Evolutionary conservation across 2,329 filamentous ascomycete species (phyloP), one percentile per base, ranked within the genome.

Genomic region (Lasiodiplodia sp.): DNA sequence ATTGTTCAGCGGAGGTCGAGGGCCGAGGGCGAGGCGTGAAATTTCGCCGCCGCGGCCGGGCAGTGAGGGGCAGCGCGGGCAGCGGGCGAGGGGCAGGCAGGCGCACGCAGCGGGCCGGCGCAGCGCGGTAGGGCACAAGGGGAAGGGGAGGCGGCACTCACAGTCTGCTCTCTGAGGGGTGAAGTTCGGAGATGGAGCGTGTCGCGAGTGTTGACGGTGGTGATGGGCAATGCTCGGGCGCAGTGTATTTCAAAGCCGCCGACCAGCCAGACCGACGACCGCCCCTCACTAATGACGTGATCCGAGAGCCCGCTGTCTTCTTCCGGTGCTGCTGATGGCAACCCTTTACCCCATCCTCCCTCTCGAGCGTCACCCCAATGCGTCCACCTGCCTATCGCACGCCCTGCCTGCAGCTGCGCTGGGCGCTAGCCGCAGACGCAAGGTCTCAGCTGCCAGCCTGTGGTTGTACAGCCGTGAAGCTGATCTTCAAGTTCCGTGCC

Each of bases 21-120:
- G 37, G 64, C 55, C 40, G 51, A 51, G 44, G 47, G 40, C 31
- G 18, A n/a, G 53, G 37, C 25, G 66, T 67, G 55, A 67, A 67
- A 67, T 67, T 67, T 62, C 55, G 66, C 66, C 55, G 66, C 66
- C 66, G 56, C 66, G 56, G 28, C 23, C 66, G 66, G 66, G 31
- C 64, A 67, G 66, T 47, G 66, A 67, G 66, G 66, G 66, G 66
- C 66, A 67, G 10, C 6, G 44, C 38, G 44, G 16, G 14, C 49
- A 37, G 63, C 28, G 4, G 62, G n/a, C 47, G 31, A 31, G 60
- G 40, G 58, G 25, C 18, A 28, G 21, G 25, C 40, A 31, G 49
- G 28, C 47, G n/a, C 31, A 53, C 62, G 62, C 52, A 25, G 44
- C 47, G 18, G 44, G 28, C 25, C 8, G 53, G 53, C 31, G 40